Percentiles rank a stretch among this genome's conserved stretches.
phyloP scores from a whole-genome alignment of 108 stramenopile genomes.

The Pseudonitzschia multistriata region DNA sequence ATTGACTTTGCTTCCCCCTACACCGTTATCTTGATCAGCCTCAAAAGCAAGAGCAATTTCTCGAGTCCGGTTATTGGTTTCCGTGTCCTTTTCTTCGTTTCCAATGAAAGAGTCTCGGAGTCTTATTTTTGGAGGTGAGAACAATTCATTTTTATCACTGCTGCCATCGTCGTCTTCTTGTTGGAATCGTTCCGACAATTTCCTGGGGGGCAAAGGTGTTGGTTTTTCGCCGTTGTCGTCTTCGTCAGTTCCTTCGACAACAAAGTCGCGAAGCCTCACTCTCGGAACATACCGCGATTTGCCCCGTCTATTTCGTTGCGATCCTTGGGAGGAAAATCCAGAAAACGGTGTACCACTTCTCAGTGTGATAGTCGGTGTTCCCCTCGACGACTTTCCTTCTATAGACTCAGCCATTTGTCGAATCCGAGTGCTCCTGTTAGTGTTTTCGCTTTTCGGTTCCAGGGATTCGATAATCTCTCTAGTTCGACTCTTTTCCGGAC shows the following conservation, averaged over 20 bases:
- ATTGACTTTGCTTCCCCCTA: neutral
- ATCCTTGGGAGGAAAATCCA: neutral
- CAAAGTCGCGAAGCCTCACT: constrained; percentile 35
- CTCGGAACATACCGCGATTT: constrained; percentile 22
- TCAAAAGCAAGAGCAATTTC: constrained; percentile 25
- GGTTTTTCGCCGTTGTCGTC: neutral
- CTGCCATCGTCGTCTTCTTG: neutral
- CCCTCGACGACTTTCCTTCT: neutral
- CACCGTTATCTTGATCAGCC: neutral
- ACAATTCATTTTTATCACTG: neutral
- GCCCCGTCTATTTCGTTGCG: neutral
- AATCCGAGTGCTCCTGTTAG: neutral
- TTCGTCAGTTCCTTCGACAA: neutral
- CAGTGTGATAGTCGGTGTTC: constrained; percentile 15
- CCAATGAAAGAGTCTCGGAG: constrained; percentile 7
- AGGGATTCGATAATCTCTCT: constrained; percentile 3
- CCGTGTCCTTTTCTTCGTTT: neutral
- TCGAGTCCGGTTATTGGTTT: neutral
- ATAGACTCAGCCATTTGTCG: constrained; percentile 1
- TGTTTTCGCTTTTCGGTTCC: neutral
- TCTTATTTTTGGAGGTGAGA: constrained; percentile 17
- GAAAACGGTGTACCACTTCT: neutral
- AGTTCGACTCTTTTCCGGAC: neutral
- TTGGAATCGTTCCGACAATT: constrained; percentile 1
- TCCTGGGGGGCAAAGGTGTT: constrained; percentile 7